Conservation (phyloP, 495 filamentous ascomycete genomes). For the Aspergillus incahuasiensis region DNA sequence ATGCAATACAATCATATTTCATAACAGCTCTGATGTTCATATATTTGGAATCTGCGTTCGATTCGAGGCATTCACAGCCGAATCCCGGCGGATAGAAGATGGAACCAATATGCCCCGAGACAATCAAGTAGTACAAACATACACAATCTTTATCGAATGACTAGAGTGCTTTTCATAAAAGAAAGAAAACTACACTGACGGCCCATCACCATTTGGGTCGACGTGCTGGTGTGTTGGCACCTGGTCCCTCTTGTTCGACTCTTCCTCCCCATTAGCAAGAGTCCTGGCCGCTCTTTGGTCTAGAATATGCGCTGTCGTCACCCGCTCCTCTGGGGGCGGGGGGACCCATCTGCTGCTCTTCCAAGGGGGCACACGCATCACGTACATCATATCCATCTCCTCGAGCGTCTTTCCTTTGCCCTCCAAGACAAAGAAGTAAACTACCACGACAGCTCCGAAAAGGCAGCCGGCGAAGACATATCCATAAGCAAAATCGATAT, state of each 20-base stretch:
- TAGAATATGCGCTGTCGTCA: slow-evolving; percentile 30
- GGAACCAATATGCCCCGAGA: too few species aligned
- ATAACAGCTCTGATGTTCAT: too few species aligned
- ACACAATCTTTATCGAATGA: too few species aligned
- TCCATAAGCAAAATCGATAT: slow-evolving; percentile 68
- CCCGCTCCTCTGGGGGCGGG: slow-evolving; percentile 27
- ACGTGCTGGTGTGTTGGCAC: slow-evolving; percentile 20
- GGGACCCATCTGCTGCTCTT: slow-evolving; percentile 22
- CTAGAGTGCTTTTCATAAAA: not conserved
- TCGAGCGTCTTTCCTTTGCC: slow-evolving; percentile 60
- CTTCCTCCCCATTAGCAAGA: slow-evolving; percentile 20
- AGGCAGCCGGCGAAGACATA: slow-evolving; percentile 75
- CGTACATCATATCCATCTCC: slow-evolving; percentile 73
- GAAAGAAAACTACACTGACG: slow-evolving; percentile 9
- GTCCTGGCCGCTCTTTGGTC: slow-evolving; percentile 24
- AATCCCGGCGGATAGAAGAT: too few species aligned
- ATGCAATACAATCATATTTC: too few species aligned
- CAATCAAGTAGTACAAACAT: too few species aligned
- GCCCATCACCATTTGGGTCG: slow-evolving; percentile 21
- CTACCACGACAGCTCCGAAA: slow-evolving; percentile 53
- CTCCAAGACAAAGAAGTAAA: slow-evolving; percentile 73
- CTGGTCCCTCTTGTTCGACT: slow-evolving; percentile 14
- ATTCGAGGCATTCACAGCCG: too few species aligned
- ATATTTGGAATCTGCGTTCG: too few species aligned
- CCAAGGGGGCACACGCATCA: slow-evolving; percentile 44